Percentiles rank a stretch among this genome's conserved stretches.
These are phyloP conservation scores for Obelidium mucronatum DNA, from an alignment of 192 early-diverging fungal genomes.

Conservation along the genomic window DNA sequence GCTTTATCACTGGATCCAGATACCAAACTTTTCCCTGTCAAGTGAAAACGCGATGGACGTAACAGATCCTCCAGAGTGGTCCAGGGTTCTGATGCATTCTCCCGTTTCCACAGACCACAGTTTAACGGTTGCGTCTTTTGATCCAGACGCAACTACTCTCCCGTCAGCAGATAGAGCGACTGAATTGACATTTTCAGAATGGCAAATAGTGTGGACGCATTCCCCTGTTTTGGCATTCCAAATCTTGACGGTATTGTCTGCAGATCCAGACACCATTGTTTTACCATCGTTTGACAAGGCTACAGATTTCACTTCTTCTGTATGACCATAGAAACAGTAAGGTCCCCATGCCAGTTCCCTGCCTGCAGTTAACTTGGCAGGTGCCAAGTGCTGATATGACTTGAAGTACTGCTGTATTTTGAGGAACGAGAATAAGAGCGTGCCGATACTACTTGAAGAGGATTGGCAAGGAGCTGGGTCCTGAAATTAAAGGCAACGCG, in stretches of 20 bases:
- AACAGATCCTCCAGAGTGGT: too few species aligned
- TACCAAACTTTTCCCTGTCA: slow-evolving; percentile 19
- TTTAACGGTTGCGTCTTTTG: too few species aligned
- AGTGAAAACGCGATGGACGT: too few species aligned
- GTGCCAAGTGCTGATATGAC: not conserved
- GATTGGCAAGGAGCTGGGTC: not conserved
- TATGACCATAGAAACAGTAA: slow-evolving; percentile 29
- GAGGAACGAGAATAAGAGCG: not conserved
- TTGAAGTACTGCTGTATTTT: not conserved
- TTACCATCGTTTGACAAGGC: not conserved
- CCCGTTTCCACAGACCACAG: too few species aligned
- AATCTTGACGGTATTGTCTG: not conserved
- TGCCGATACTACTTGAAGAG: slow-evolving; percentile 2
- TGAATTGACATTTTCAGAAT: too few species aligned
- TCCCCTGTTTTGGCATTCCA: not conserved
- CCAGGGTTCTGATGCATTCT: too few species aligned
- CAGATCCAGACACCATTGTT: not conserved
- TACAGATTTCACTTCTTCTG: slow-evolving; percentile 25
- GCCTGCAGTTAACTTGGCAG: not conserved
- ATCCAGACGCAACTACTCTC: too few species aligned
- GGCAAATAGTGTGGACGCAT: slow-evolving; percentile 1
- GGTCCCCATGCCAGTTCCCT: not conserved
- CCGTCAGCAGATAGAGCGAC: too few species aligned
- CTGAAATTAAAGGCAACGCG: slow-evolving; percentile 3
- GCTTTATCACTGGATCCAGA: slow-evolving; percentile 24